Conservation (phyloP, 106 monocot genomes). For the Platanthera guangdongensis region DNA sequence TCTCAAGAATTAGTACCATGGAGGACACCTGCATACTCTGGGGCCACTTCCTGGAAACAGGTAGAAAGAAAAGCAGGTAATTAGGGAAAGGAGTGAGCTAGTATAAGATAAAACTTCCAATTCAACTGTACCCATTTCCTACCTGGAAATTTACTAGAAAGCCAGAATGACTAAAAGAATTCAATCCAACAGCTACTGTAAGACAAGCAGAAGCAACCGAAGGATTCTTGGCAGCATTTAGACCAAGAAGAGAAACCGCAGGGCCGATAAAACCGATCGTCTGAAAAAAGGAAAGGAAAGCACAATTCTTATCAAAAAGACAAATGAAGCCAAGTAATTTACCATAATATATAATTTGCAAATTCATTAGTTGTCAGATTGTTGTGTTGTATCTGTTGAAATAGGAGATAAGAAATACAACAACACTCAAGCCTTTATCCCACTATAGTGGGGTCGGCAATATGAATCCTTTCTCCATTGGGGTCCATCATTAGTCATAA, state of each 20-base stretch:
- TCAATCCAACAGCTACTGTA: conserved; percentile 79
- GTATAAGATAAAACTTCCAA: neutral
- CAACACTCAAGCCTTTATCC: no score
- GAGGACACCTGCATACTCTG: conserved; percentile 74
- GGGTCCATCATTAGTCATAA: no score
- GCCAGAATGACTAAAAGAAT: conserved; percentile 88
- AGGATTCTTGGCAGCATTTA: conserved; percentile 56
- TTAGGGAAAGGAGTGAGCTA: conserved; percentile 1
- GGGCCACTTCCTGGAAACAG: conserved; percentile 73
- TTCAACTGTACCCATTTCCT: neutral
- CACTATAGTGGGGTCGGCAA: no score
- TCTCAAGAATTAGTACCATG: conserved; percentile 41
- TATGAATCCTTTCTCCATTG: no score
- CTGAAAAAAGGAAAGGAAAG: conserved; percentile 25
- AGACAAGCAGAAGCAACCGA: conserved; percentile 67
- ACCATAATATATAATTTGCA: no score
- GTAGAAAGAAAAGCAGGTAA: conserved; percentile 5
- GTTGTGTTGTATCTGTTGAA: no score
- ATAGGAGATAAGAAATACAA: no score
- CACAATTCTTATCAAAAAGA: no score
- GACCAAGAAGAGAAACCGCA: conserved; percentile 66
- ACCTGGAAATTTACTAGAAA: conserved; percentile 96
- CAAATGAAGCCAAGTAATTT: no score
- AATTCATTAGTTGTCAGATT: no score
- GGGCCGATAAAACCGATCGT: conserved; percentile 88